Conservation (phyloP, 768 basidiomycete species). For the Mycena kentingensis region DNA sequence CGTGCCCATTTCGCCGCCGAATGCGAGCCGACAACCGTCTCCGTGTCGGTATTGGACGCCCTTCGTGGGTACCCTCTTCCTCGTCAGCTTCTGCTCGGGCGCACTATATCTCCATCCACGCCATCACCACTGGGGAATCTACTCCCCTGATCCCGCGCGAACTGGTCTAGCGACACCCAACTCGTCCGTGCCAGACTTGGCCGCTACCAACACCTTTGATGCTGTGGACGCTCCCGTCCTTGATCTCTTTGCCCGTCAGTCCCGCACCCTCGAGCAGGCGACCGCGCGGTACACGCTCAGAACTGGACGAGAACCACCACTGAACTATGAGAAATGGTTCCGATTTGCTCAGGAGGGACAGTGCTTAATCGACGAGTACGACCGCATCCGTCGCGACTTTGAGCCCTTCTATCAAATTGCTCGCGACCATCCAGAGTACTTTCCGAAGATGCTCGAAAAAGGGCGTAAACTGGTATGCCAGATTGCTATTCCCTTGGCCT, state of each 20-base stretch:
- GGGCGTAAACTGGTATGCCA: neutral
- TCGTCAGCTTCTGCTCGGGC: neutral
- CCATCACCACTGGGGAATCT: neutral
- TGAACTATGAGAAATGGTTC: neutral
- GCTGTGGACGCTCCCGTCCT: neutral
- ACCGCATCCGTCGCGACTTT: neutral
- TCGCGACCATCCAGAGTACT: neutral
- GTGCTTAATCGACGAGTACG: slow-evolving; percentile 3
- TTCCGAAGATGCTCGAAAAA: neutral
- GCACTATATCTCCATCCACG: no score
- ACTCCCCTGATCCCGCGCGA: neutral
- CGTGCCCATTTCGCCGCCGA: no score
- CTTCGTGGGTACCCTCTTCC: neutral
- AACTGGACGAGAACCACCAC: neutral
- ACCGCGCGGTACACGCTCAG: neutral
- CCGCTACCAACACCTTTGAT: neutral
- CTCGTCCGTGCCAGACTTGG: neutral
- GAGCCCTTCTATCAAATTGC: slow-evolving; percentile 5
- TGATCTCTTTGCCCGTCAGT: neutral
- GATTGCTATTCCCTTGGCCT: no score
- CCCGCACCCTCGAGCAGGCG: neutral
- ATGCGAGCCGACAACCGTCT: no score
- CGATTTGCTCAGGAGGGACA: neutral
- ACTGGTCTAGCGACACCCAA: neutral
- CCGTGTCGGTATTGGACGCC: neutral